phyloP scores from a whole-genome alignment of 305 asterid species.

The Fraxinus ornus region DNA sequence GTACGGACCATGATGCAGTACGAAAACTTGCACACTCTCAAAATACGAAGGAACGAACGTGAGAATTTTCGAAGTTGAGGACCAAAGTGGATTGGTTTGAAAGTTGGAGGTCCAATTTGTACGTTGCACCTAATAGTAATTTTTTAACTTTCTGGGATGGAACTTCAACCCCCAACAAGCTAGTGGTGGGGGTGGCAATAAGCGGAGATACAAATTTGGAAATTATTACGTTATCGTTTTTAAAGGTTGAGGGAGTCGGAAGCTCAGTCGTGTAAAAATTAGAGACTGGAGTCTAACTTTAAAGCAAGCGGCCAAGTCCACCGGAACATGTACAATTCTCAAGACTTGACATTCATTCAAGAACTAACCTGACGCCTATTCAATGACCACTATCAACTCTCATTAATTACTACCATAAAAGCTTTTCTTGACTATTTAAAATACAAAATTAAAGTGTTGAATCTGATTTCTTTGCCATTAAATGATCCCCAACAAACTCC shows the following conservation, averaged over 20 bases:
- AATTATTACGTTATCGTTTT: neutral
- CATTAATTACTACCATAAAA: neutral
- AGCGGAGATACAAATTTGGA: neutral
- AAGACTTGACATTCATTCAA: neutral
- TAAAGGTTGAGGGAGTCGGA: neutral
- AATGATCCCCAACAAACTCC: conserved; percentile 41
- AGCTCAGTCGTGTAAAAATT: neutral
- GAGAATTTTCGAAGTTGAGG: neutral
- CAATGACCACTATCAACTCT: neutral
- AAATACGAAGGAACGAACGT: neutral
- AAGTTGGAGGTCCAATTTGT: neutral
- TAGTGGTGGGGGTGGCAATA: neutral
- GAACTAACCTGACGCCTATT: neutral
- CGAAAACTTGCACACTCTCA: neutral
- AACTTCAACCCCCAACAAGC: neutral
- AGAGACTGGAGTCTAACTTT: neutral
- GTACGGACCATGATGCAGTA: neutral
- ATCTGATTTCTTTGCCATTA: conserved; percentile 18
- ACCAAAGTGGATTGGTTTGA: neutral
- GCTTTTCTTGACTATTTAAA: neutral
- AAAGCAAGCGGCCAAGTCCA: neutral
- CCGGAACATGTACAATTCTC: neutral
- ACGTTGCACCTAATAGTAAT: neutral
- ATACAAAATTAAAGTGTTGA: neutral
- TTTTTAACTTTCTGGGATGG: neutral